Base-by-base conservation (phyloP, 257 asterid species). In the Cinchona pubescens region DNA sequence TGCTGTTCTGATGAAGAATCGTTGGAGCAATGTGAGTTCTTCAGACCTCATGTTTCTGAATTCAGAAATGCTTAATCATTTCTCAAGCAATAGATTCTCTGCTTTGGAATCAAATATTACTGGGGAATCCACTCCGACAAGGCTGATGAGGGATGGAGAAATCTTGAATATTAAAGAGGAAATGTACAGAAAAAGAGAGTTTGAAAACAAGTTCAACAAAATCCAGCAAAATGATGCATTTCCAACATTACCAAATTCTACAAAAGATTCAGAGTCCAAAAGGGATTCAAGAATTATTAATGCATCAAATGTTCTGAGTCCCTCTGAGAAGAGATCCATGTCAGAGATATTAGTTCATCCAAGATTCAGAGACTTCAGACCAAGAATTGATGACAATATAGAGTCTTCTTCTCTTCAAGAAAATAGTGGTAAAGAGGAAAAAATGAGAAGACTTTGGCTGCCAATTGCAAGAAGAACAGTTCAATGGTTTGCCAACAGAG, bases 391-490 rank as follows among this genome's bases (percentile, higher is more conserved):
- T 71, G 53, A 69, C 30, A 42, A 45, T 55, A 51, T 71, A 67
- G 87, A 77, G 45, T 63, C 67, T 34, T 21, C 15, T 59, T 27
- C 32, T 76, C 23, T 12, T 11, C 46, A 58, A 11, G 74, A 73
- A 62, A 80, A 67, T 60, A 78, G 55, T 74, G 76, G 45, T 8
- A 69, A 83, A 55, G 94, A 88, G 62, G 97, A 90, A 59, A 85
- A 80, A 29, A 75, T 56, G 61, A 88, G 90, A 73, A 88, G 82
- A 53, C 65, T 83, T 30, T 93, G 98, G 98, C 75, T 90, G n/a
- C 94, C 96, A 40, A 92, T 94, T 77, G 98, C 94, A 18, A 86
- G 81, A 70, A 89, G 92, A 84, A 94, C 97, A 76, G 91, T 85
- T 18, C 77, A 82, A 21, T 92, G 96, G 98, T 92, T 90, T 86